Evolutionary conservation across 768 basidiomycete genomes (phyloP).

Genomic region (Amanita thiersii): DNA sequence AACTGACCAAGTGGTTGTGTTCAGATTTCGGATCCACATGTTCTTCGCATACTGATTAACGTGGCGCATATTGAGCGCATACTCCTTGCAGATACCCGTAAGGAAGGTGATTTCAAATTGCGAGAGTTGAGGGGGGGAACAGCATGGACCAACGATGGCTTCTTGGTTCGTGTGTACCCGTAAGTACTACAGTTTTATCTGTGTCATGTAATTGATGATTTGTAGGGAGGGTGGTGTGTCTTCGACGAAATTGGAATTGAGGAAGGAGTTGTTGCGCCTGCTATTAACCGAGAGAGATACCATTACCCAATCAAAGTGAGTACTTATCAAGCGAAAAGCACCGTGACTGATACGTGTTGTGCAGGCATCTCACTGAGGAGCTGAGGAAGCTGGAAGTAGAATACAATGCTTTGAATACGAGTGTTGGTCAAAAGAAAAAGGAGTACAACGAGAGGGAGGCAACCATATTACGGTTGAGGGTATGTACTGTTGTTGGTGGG

Average conservation of each 20-base stretch:
- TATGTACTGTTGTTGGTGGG: conserved; percentile 13
- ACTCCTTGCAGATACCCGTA: conserved; percentile 57
- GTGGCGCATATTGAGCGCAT: conserved; percentile 60
- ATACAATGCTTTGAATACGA: conserved; percentile 19
- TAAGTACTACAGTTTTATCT: conserved; percentile 24
- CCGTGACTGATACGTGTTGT: neutral
- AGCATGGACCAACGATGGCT: conserved; percentile 58
- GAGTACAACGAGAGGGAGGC: conserved; percentile 20
- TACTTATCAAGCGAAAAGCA: neutral
- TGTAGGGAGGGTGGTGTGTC: conserved; percentile 62
- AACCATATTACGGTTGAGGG: conserved; percentile 24
- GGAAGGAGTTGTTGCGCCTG: conserved; percentile 30
- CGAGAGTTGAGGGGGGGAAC: conserved; percentile 36
- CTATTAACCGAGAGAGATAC: conserved; percentile 48
- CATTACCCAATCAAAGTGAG: conserved; percentile 39
- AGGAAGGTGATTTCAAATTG: conserved; percentile 51
- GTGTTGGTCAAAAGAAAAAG: conserved; percentile 11
- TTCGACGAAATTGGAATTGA: conserved; percentile 30
- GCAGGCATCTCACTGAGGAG: conserved; percentile 39
- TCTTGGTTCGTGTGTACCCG: conserved; percentile 58
- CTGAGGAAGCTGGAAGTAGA: conserved; percentile 30
- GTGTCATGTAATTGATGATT: neutral
- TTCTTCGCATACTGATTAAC: conserved; percentile 79
- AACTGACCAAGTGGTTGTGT: conserved; percentile 10
- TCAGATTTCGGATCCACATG: conserved; percentile 71